These are phyloP conservation scores for Syncephalastrum contaminatum DNA, from an alignment of 371 early-diverging fungal genomes.

Conservation along the genomic window DNA sequence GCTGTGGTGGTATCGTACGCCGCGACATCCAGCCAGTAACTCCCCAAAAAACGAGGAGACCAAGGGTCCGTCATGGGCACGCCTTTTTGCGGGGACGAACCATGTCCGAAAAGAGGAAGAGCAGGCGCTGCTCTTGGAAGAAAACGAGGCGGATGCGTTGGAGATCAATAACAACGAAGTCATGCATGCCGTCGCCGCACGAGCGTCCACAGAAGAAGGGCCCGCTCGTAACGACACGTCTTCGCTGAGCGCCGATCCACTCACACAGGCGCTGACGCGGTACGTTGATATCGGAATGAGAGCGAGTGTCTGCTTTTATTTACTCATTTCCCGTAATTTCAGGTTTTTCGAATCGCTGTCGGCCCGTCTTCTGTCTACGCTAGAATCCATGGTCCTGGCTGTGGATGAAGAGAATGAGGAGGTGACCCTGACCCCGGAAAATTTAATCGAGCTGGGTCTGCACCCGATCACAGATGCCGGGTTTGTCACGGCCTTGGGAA, in stretches of 20 bases:
- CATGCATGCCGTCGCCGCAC: slow-evolving; percentile 27
- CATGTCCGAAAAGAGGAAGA: slow-evolving; percentile 17
- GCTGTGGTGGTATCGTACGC: slow-evolving; percentile 13
- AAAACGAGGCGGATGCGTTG: slow-evolving; percentile 34
- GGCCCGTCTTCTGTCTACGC: slow-evolving; percentile 20
- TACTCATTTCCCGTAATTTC: neutral
- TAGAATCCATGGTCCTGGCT: slow-evolving; percentile 24
- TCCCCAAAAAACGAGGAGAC: neutral
- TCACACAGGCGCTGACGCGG: slow-evolving; percentile 16
- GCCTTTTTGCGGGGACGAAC: slow-evolving; percentile 21
- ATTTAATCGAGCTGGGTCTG: slow-evolving; percentile 46
- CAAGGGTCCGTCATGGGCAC: slow-evolving; percentile 16
- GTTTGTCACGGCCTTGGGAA: slow-evolving; percentile 42
- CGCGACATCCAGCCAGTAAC: neutral
- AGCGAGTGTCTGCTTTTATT: no score
- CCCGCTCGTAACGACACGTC: neutral
- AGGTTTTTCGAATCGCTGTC: slow-evolving; percentile 51
- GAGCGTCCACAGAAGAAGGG: slow-evolving; percentile 9
- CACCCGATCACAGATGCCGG: slow-evolving; percentile 39
- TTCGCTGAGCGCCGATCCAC: slow-evolving; percentile 5
- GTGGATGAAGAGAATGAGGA: slow-evolving; percentile 21
- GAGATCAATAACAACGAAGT: slow-evolving; percentile 33
- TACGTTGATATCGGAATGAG: neutral
- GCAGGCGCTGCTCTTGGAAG: slow-evolving; percentile 17
- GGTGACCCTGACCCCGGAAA: slow-evolving; percentile 29